Base-by-base conservation (phyloP, 352 stramenopile genomes). In the Globisporangium acanthophoron region DNA sequence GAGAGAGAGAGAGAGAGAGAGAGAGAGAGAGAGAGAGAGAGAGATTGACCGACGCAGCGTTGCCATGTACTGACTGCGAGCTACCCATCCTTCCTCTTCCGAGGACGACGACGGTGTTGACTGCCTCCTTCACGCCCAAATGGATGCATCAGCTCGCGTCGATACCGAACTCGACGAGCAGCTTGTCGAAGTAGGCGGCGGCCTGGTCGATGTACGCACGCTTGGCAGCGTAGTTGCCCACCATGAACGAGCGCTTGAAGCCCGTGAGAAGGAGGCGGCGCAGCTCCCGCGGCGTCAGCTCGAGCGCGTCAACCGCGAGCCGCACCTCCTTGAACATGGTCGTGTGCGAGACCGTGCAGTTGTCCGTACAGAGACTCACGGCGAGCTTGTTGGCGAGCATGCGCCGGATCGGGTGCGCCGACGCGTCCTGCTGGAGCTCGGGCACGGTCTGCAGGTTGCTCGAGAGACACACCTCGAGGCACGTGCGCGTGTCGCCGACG, bases 161-260 rank as follows among this genome's bases (percentile, higher is more conserved):
- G 39, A 95, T 87, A 24, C 65, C 72, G 56, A 83, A 93, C 68
- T 95, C 73, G 35, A 59, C 57, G 48, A 84, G 75, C 15, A 96
- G 62, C 49, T 83, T 70, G 65, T 96, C 80, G 63, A 87, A 96
- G 69, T 94, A 96, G 56, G 87, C 76, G 58, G 95, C 94, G 39
- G 93, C 78, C 54, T 88, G 74, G 69, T 87, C 71, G 45, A 87
- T 92, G 70, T 96, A 96, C 39, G 71, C 71, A 47, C 85, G 80
- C 63, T 96, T 96, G 35, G 70, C 63, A 0, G 55, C 58, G 65
- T 95, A 95, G 47, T 87, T 78, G 55, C 79, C 80, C 0, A 79
- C 65, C 80, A 96, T 92, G 70, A 96, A 96, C 59, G 71, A 76
- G 24, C 80, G 77, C 67, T 94, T 94, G 52, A 96, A 96, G 27